Conservation (phyloP, 129 eudicot species). For the Artemisia tridentata region DNA sequence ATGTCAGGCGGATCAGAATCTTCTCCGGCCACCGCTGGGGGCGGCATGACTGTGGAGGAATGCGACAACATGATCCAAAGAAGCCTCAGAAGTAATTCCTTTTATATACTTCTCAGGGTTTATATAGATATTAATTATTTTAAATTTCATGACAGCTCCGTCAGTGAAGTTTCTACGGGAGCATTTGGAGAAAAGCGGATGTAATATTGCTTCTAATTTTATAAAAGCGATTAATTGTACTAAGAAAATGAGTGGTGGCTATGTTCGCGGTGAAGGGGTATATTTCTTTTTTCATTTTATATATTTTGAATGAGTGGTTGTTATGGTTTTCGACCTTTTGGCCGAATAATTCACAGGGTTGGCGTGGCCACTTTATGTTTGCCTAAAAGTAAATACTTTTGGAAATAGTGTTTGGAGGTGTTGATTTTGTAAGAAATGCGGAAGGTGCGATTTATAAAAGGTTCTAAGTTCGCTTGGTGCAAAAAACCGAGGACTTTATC, state of each 20-base stretch:
- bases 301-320: background rate
- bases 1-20: slow-evolving; percentile 1
- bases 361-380: too few relatives aligned
- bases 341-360: too few relatives aligned
- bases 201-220: slow-evolving; percentile 55
- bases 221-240: slow-evolving; percentile 58
- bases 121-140: background rate
- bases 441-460: too few relatives aligned
- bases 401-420: too few relatives aligned
- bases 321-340: background rate
- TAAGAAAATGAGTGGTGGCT: slow-evolving; percentile 51
- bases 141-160: slow-evolving; percentile 41
- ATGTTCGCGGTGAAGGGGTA: slow-evolving; percentile 74
- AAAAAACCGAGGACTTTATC: too few relatives aligned
- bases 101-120: background rate
- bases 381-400: too few relatives aligned
- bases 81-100: slow-evolving; percentile 56
- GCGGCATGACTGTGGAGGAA: slow-evolving; percentile 54
- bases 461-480: too few relatives aligned
- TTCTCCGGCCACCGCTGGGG: slow-evolving; percentile 23
- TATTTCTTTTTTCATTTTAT: background rate
- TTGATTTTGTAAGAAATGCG: too few relatives aligned
- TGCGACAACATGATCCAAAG: slow-evolving; percentile 71
- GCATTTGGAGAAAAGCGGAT: slow-evolving; percentile 79
- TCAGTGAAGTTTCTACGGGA: slow-evolving; percentile 78